A percentile compares a stretch with the other conserved stretches of the same genome.
These are phyloP conservation scores for Cruciata laevipes DNA, from an alignment of 257 asterid species.

Conservation along the genomic window DNA sequence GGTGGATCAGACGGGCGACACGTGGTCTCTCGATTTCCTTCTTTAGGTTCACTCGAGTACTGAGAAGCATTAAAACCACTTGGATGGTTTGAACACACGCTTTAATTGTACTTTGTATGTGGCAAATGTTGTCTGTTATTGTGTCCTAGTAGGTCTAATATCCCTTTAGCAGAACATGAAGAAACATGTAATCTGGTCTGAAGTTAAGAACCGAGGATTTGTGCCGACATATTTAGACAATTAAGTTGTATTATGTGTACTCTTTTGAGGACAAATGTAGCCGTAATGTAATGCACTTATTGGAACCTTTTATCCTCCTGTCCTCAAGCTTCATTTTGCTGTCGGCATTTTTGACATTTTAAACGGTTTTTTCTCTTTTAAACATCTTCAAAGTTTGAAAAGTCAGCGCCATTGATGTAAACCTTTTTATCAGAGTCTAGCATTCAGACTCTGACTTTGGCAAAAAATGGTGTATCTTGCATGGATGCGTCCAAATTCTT, in stretches of 20 bases:
- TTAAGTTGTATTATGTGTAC: slow-evolving; percentile 9
- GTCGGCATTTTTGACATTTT: not conserved
- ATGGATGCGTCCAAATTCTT: not conserved
- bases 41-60: slow-evolving; percentile 63
- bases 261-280: not conserved
- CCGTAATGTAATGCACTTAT: slow-evolving; percentile 1
- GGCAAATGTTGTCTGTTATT: not conserved
- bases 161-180: slow-evolving; percentile 11
- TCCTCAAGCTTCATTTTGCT: not conserved
- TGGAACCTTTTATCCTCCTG: not conserved
- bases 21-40: slow-evolving; percentile 48
- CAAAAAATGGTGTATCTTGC: not conserved
- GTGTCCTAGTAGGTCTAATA: slow-evolving; percentile 13
- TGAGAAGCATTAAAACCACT: slow-evolving; percentile 21
- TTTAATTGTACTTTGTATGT: slow-evolving; percentile 5
- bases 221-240: slow-evolving; percentile 13
- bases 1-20: slow-evolving; percentile 41
- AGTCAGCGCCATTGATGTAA: not conserved
- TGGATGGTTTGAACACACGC: not conserved
- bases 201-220: slow-evolving; percentile 5
- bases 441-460: slow-evolving; percentile 14
- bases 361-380: no score
- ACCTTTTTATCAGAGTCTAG: not conserved
- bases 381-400: not conserved
- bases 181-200: slow-evolving; percentile 13